Evolutionary conservation across 257 asterid species (phyloP), one percentile per base, ranked within the genome.

Genomic region (Phtheirospermum japonicum): DNA sequence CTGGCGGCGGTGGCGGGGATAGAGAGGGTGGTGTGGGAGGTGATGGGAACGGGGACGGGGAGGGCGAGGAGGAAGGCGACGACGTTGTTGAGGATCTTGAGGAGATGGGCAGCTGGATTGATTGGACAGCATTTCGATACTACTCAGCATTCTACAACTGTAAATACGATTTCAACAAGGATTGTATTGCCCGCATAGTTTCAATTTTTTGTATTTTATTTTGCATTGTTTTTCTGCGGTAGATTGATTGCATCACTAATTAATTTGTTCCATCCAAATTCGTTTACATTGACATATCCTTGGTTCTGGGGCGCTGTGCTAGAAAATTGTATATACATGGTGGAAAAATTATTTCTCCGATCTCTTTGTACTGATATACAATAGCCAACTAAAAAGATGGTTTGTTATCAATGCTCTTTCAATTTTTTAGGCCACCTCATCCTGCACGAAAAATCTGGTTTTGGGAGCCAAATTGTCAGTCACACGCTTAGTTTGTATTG

Each of bases 101-200:
- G 94, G 76, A 82, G 95, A 79, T 89, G 97, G 97, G 95, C 90
- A 0, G 88, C 87, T 26, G 94, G 95, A 13, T 37, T 80, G 3
- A 80, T 77, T 16, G 85, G 75, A 42, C 80, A 75, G 11, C 69
- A 66, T 54, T 76, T 58, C 48, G 46, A 59, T 54, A 51, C 10
- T 3, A 46, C 28, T 23, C 28, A 56, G 34, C 67, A 67, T 0
- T 66, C 77, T 32, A 70, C 83, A 50, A 63, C 71, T 69, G 69
- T 79, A 77, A 69, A 63, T 74, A 76, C 50, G 59, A 69, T 85
- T 68, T 61, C 91, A n/a, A 76, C 79, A 4, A 73, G 83, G 26
- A 75, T 84, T 66, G 73, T 82, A 13, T 67, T 86, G 67, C 87
- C 87, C 1, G 83, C 81, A 42, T 80, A 70, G 65, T 61, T 19